Base-by-base conservation (phyloP, 805 yeast genomes). In the Pichia phayaonensis region DNA sequence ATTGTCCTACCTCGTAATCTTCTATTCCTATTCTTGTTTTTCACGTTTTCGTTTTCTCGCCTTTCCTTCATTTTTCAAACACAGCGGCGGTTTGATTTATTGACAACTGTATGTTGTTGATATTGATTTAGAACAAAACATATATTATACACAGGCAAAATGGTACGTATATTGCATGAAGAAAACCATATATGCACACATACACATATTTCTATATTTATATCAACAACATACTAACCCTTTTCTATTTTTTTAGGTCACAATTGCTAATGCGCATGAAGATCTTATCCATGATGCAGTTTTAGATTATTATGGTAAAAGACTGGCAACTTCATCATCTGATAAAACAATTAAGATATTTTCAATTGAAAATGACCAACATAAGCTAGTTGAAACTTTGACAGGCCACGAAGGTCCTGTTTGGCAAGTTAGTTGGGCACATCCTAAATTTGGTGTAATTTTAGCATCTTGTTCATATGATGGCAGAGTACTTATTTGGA, bases 351-450 rank as follows among this genome's bases (percentile, higher is more conserved):
- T 92, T 71, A 89, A 90, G 71, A 83, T 94, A 51, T 94, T 89
- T 67, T 96, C 90, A 58, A 83, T 92, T 42, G 92, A 87, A 46
- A 94, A 92, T 39, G 79, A 74, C 61, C 92, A 89, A 67, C 46
- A 51, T 13, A 84, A 77, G 63, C 74, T 90, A 47, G 76, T 85
- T 20, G 97, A 90, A 58, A 90, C 98, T 1, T 73, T 94, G 56
- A 75, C 79, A 45, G 97, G 95, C 39, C 99, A 94, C 68, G 97
- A 90, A 55, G 99, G 98, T 34, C 98, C 99, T 13, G 97, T 94
- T 45, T 94, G 99, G 99, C 96, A 92, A 71, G 95, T 90, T 21
- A 81, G 88, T 49, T 94, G 99, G 99, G 98, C 98, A 3, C 99
- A 94, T 66, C 99, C 99, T 31, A 92, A 92, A 67, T 94, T 92